Evolutionary conservation across 768 basidiomycete species (phyloP), one percentile per base, ranked within the genome.

Genomic region (Clitopilus hobsonii): DNA sequence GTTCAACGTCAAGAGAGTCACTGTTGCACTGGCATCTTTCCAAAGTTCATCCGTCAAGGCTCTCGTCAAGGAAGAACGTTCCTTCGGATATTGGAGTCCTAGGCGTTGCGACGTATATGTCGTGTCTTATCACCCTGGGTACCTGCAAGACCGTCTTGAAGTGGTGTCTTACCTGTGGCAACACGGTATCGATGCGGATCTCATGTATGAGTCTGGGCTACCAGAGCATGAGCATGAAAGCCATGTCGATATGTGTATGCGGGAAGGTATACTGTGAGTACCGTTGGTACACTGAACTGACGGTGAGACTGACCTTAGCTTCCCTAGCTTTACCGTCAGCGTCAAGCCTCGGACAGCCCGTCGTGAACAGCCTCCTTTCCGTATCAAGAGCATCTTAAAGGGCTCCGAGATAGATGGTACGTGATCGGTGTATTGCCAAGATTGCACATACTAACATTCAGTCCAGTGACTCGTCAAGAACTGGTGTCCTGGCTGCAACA

Each of bases 1-100:
- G 60, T 85, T 94, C 30, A 83, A 85, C 3, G 71, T 93, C 3
- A 89, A 93, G 65, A 89, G 87, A 72, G 89, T 94, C 56, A 82
- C 86, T 0, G 71, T 77, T 0, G 78, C 82, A 10, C 74, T 93
- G 1, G 89, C 88, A 0, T 73, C 82, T 1, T 88, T 82, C 64
- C 90, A 93, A 63, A 81, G 77, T 36, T 79, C 80, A 7, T 84
- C 86, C 0, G 79, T 90, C 30, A 85, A 84, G 65, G 78, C 79
- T 2, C 74, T 91, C 5, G 73, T 91, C 52, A 91, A 88, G 66
- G 89, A 91, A 62, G 82, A 85, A 56, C 82, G 84, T 10, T 91
- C 92, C 0, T 94, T 91, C 57, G 91, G 92, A 0, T 89, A 84
- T 63, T 94, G 89, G 90, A 89, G 89, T 67, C 91, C 91, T n/a